These are phyloP conservation scores for Ascocoryne sarcoides DNA, from an alignment of 2,329 filamentous ascomycete species.

Conservation along the genomic window DNA sequence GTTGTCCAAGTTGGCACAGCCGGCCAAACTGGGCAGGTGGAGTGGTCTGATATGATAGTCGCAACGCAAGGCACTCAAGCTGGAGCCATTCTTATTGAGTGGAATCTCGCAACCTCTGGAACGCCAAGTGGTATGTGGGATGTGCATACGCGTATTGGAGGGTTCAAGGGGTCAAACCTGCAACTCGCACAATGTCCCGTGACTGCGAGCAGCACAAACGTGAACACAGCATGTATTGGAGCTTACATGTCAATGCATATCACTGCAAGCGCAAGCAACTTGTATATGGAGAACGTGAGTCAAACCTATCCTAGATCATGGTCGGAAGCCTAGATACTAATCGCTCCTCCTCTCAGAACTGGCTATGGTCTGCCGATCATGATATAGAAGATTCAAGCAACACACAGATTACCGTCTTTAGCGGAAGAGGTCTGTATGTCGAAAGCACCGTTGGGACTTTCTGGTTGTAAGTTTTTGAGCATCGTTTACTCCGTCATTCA, in stretches of 20 bases:
- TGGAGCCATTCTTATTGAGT: slow-evolving; percentile 56
- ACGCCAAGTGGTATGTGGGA: slow-evolving; percentile 48
- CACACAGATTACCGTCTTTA: slow-evolving; percentile 46
- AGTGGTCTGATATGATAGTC: slow-evolving; percentile 56
- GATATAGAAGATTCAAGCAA: slow-evolving; percentile 31
- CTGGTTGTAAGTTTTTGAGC: slow-evolving; percentile 44
- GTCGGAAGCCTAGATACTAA: no score
- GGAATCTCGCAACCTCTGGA: slow-evolving; percentile 45
- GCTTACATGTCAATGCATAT: slow-evolving; percentile 30
- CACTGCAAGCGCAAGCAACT: slow-evolving; percentile 32
- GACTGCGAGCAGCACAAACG: slow-evolving; percentile 27
- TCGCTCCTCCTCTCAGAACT: no score
- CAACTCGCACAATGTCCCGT: slow-evolving; percentile 38
- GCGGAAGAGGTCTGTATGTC: slow-evolving; percentile 34
- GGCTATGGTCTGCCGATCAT: slow-evolving; percentile 42
- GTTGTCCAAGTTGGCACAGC: slow-evolving; percentile 41
- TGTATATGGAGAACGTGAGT: slow-evolving; percentile 42
- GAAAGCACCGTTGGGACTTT: slow-evolving; percentile 33
- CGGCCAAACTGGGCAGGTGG: slow-evolving; percentile 49
- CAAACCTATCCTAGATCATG: no score
- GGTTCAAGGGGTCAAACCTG: slow-evolving; percentile 30
- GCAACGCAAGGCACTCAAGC: slow-evolving; percentile 47
- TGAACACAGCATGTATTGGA: slow-evolving; percentile 27
- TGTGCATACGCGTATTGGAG: slow-evolving; percentile 30
- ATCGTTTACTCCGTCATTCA: no score